Conservation (phyloP, 1,284 basidiomycete genomes). For the Ustilago vetiveriae region DNA sequence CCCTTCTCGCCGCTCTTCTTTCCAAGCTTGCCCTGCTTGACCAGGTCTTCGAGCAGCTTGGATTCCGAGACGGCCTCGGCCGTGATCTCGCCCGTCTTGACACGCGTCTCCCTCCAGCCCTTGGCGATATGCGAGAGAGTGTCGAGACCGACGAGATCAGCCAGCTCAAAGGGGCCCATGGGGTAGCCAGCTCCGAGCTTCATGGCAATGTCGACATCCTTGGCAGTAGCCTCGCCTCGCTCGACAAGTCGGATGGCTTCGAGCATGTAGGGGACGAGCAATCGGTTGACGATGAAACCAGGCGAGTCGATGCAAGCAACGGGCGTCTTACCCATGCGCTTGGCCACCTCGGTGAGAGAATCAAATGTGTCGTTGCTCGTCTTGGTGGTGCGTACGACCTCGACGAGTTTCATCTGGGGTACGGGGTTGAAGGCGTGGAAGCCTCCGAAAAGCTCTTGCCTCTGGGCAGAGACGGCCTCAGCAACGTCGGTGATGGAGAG, state of each 20-base stretch:
- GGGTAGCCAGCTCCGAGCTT: conserved; percentile 72
- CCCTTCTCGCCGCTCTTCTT: conserved; percentile 70
- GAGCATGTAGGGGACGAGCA: conserved; percentile 72
- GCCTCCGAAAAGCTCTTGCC: conserved; percentile 64
- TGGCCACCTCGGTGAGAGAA: conserved; percentile 70
- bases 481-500: conserved; percentile 71
- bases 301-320: conserved; percentile 71
- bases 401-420: conserved; percentile 72
- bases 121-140: conserved; percentile 69
- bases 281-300: conserved; percentile 71
- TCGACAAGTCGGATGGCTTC: conserved; percentile 73
- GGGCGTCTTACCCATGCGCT: conserved; percentile 71
- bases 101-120: conserved; percentile 71
- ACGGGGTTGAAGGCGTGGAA: conserved; percentile 72
- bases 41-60: conserved; percentile 70
- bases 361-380: conserved; percentile 70
- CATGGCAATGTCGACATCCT: conserved; percentile 74
- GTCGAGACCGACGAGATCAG: conserved; percentile 72
- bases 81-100: conserved; percentile 68
- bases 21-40: conserved; percentile 71
- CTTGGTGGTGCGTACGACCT: conserved; percentile 71
- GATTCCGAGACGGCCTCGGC: conserved; percentile 70
- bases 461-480: conserved; percentile 51
- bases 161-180: conserved; percentile 72
- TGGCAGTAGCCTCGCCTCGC: conserved; percentile 72